These are phyloP conservation scores for Zygosaccharomyces gambellarensis DNA, from an alignment of 805 yeast genomes.

Conservation along the genomic window DNA sequence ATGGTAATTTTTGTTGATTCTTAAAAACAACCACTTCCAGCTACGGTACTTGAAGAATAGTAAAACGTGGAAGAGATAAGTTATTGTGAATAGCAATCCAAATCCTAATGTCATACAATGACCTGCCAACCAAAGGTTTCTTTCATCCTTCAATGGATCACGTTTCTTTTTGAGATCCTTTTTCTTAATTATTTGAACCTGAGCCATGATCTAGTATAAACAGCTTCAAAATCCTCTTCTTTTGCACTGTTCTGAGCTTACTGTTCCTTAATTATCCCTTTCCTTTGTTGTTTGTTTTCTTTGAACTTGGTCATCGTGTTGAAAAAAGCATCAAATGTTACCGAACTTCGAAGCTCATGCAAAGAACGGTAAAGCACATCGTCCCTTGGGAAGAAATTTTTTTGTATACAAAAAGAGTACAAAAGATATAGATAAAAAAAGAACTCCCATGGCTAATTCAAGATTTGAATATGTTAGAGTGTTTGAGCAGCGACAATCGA, in stretches of 20 bases:
- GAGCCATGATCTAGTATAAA: conserved; percentile 10
- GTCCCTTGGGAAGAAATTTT: background rate
- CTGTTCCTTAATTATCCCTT: background rate
- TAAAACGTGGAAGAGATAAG: conserved; percentile 25
- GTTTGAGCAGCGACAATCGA: conserved; percentile 68
- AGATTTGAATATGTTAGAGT: conserved; percentile 79
- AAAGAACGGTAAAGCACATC: background rate
- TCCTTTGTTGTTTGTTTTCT: background rate
- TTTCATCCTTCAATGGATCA: conserved; percentile 25
- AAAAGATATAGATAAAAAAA: background rate
- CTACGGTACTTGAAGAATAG: conserved; percentile 31
- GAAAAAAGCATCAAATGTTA: background rate
- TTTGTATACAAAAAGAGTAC: no score
- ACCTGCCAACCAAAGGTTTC: conserved; percentile 29
- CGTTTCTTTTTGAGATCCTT: conserved; percentile 18
- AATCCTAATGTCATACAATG: conserved; percentile 24
- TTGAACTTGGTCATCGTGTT: background rate
- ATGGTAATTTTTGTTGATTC: conserved; percentile 21
- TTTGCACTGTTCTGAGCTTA: background rate
- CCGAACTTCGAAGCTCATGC: background rate
- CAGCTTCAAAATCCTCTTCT: background rate
- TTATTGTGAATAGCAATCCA: conserved; percentile 27
- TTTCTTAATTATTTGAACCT: conserved; percentile 28
- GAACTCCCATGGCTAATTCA: conserved; percentile 65
- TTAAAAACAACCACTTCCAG: conserved; percentile 33